These are phyloP conservation scores for Linnemannia elongata DNA, from an alignment of 192 early-diverging fungal genomes.

Conservation along the genomic window DNA sequence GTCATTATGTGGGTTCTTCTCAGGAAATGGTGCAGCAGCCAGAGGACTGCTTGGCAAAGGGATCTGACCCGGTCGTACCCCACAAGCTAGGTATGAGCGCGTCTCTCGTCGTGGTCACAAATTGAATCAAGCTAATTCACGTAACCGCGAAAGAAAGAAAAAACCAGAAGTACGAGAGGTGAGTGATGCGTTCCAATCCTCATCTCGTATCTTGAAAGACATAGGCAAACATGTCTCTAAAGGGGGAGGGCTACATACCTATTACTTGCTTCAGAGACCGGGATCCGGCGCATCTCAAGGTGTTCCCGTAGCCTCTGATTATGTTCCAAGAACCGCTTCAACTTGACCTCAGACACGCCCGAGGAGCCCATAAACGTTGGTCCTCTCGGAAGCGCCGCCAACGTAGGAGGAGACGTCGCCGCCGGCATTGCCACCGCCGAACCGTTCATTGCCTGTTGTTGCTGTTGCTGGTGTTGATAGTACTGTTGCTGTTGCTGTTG, in stretches of 20 bases:
- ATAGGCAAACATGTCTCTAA: neutral
- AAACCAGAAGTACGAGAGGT: neutral
- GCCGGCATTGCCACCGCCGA: neutral
- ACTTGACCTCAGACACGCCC: conserved; percentile 72
- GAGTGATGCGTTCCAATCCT: neutral
- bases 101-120: conserved; percentile 56
- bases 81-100: conserved; percentile 59
- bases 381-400: neutral
- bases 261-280: conserved; percentile 77
- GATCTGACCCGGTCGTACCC: conserved; percentile 50
- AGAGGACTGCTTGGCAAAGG: conserved; percentile 30
- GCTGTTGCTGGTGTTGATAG: neutral
- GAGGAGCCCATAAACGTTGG: conserved; percentile 9
- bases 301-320: conserved; percentile 81
- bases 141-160: neutral
- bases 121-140: conserved; percentile 51
- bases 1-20: neutral
- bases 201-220: neutral
- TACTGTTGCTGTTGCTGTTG: neutral
- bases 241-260: conserved; percentile 39
- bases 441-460: neutral
- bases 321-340: conserved; percentile 78
- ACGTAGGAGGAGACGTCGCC: neutral
- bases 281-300: conserved; percentile 81
- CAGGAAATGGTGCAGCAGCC: conserved; percentile 29